phyloP scores from a whole-genome alignment of 345 rosid species.

The Hevea brasiliensis region DNA sequence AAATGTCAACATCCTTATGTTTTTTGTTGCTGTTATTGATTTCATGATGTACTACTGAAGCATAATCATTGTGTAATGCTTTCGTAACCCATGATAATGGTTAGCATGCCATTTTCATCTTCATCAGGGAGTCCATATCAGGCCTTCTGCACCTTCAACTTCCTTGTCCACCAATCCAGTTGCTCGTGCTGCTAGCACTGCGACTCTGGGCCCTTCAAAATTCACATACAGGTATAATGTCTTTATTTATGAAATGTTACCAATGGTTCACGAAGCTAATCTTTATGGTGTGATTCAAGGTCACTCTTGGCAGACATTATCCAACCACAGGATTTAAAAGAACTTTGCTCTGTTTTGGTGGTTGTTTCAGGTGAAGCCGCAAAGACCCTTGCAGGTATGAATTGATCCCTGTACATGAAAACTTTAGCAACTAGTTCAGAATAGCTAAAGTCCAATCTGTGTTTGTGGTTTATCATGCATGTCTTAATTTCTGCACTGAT shows the following conservation, averaged over 20 bases:
- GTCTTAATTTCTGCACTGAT: background rate
- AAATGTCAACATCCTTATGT: background rate
- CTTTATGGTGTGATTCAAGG: conserved; percentile 48
- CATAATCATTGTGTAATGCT: background rate
- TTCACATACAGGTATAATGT: conserved; percentile 70
- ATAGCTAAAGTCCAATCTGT: background rate
- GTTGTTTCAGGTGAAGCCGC: conserved; percentile 75
- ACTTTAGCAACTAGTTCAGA: background rate
- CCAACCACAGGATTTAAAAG: conserved; percentile 86
- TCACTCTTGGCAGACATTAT: conserved; percentile 93
- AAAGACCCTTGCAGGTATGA: conserved; percentile 69
- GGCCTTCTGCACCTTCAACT: conserved; percentile 46
- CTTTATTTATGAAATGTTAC: conserved; percentile 8
- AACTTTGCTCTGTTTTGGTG: conserved; percentile 94
- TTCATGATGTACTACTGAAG: background rate
- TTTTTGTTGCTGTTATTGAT: conserved; percentile 6
- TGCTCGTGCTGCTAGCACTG: conserved; percentile 45
- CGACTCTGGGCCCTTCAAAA: conserved; percentile 57
- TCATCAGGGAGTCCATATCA: conserved; percentile 60
- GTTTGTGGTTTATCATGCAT: background rate
- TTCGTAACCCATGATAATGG: conserved; percentile 1
- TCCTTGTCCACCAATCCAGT: conserved; percentile 51
- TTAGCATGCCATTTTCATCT: conserved; percentile 13
- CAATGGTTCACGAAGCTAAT: conserved; percentile 32
- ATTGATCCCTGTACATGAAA: background rate